Base-by-base conservation (phyloP, 768 basidiomycete species). In the Phlebiopsis gigantea region DNA sequence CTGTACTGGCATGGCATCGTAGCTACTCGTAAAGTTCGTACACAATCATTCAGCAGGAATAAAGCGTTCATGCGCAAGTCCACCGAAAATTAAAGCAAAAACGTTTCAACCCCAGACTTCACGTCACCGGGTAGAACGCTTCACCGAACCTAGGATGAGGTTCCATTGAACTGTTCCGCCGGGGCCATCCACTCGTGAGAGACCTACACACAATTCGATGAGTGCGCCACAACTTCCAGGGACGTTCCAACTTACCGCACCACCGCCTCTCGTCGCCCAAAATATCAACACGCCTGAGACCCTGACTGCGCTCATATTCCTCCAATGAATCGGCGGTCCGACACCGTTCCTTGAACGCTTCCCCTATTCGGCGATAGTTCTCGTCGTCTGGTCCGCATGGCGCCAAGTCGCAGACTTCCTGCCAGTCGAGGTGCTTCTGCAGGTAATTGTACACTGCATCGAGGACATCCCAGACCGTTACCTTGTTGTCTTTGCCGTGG, bases 191-290 rank as follows among this genome's bases (percentile, higher is more conserved):
- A 39, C 34, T 2, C 34, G 44, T 15, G 19, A 17, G 15, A 45
- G 21, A 2, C 44, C 44, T 45, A 25, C 21, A 45, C 12, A 12
- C 44, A 45, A 19, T 10, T 19, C 17, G 17, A 39, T 45, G 4
- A 45, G 44, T 45, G 19, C 12, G 10, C 3, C 3, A 25, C 44
- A 45, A 4, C 5, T 10, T 5, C 24, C 12, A 45, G 17, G 34
- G 34, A 45, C 2, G 21, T 45, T 4, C 7, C 24, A 2, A 46
- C 53, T 54, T 15, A 54, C 53, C 53, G 9, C 53, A 54, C 53
- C 53, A 54, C n/a, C 53, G 12, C 41, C 22, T 44, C 6, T 45
- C 25, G 22, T 54, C 53, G 1, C 53, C 53, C 15, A 54, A 29
- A 5, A 46, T 26, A 30, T 54, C 53, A 10, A 54, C 29, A 4